Evolutionary conservation across 75 land plant genomes (phyloP).

Genomic region (Cunninghamia lanceolata): DNA sequence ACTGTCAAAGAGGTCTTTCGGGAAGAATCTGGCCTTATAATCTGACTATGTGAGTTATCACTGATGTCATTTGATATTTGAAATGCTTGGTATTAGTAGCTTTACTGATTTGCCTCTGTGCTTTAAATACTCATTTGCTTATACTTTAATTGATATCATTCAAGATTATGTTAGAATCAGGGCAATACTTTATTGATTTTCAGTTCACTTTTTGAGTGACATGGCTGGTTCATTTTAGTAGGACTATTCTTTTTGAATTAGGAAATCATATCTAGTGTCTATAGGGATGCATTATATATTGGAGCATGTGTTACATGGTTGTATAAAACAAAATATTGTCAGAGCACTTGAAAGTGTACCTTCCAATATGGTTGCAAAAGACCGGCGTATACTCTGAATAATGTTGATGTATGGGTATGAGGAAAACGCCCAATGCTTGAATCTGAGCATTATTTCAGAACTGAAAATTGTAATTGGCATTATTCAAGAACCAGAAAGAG

Average conservation of each 20-base stretch:
- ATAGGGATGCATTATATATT: background rate
- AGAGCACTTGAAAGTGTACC: background rate
- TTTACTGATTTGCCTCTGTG: background rate
- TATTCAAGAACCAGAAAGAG: background rate
- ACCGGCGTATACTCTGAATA: background rate
- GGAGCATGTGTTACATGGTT: background rate
- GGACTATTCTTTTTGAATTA: background rate
- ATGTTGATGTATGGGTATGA: background rate
- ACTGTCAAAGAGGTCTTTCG: conserved; percentile 49
- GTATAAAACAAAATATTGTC: background rate
- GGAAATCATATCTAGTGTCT: background rate
- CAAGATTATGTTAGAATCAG: background rate
- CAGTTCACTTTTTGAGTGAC: background rate
- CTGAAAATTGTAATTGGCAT: background rate
- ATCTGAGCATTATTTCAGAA: background rate
- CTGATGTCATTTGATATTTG: background rate
- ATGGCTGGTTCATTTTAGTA: background rate
- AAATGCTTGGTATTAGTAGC: background rate
- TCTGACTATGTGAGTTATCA: conserved; percentile 38
- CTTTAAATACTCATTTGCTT: background rate
- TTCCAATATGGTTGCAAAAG: background rate
- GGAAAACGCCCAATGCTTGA: background rate
- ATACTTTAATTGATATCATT: background rate
- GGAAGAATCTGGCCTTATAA: conserved; percentile 23
- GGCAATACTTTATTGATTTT: background rate